Base-by-base conservation (phyloP, 805 yeast species). In the Phaffomyces thermotolerans region DNA sequence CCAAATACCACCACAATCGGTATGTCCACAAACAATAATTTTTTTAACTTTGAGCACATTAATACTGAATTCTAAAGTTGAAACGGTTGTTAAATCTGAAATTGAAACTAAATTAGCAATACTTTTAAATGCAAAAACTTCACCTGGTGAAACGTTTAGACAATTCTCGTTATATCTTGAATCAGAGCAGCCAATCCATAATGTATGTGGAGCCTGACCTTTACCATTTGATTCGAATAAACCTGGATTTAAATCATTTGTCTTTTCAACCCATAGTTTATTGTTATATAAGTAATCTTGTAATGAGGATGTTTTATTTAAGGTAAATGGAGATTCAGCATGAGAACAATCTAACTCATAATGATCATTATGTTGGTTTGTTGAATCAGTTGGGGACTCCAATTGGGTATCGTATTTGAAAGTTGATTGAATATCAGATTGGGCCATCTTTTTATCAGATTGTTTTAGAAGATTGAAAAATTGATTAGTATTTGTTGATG, bases 111-210 rank as follows among this genome's bases (percentile, higher is more conserved):
- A 69, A 62, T 90, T 90, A 39, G 95, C 96, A 47, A 90, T 85
- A 56, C 88, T 88, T 59, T 96, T 78, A 59, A 85, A 85, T 4
- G 89, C 84, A 67, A 90, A 90, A 7, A 88, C 76, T 62, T 90
- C 96, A 41, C 98, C 98, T 1, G 96, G 96, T 22, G 79, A 67
- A n/a, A 88, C 78, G 40, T 81, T 70, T 23, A 88, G 71, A 43
- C 87, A 79, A 36, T 74, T 71, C 59, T 90, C 97, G 51, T 89
- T 84, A 45, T 86, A 83, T 54, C 98, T 78, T 3, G 96, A 86
- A 62, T 90, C 98, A 4, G 95, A 81, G 60, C 98, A 90, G 4
- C 96, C 95, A 47, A 90, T 83, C 90, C 96, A 89, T 39, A 91
- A 66, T 4, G 96, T 87, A 64, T 87, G 93, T 17, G 98, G 98